Conservation (phyloP, 192 early-diverging fungal genomes). For the Linnemannia exigua region DNA sequence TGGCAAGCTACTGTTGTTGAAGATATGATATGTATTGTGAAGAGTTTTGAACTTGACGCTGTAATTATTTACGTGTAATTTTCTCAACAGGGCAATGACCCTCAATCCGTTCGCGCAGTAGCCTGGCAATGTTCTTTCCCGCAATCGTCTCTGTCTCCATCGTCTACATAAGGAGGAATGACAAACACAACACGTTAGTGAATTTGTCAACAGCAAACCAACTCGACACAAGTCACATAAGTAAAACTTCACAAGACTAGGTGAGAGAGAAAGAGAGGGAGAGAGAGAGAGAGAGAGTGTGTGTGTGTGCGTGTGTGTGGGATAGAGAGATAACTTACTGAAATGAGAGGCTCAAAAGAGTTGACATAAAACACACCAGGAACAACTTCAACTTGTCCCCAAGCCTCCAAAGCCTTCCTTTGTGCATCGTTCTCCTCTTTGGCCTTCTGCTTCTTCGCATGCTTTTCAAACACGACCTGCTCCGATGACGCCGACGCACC, state of each 20-base stretch:
- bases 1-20: background rate
- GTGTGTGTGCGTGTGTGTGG: too few relatives aligned
- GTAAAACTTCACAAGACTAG: background rate
- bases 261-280: background rate
- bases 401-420: background rate
- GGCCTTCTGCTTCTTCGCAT: background rate
- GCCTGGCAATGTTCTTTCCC: constrained; percentile 66
- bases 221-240: too few relatives aligned
- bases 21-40: background rate
- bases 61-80: background rate
- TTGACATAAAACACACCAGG: constrained; percentile 71
- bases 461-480: background rate
- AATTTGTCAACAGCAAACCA: too few relatives aligned
- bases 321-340: constrained; percentile 53
- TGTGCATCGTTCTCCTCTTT: constrained; percentile 5
- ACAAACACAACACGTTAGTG: too few relatives aligned
- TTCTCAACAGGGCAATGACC: constrained; percentile 42
- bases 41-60: too few relatives aligned
- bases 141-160: constrained; percentile 78
- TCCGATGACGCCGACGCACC: background rate
- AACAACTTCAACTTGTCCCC: constrained; percentile 47
- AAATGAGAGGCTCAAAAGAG: constrained; percentile 71
- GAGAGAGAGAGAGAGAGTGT: background rate
- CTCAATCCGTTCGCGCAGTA: constrained; percentile 58
- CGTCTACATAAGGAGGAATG: constrained; percentile 61